Conservation (phyloP, 176 grass and related monocot genomes). For the Otatea glauca region DNA sequence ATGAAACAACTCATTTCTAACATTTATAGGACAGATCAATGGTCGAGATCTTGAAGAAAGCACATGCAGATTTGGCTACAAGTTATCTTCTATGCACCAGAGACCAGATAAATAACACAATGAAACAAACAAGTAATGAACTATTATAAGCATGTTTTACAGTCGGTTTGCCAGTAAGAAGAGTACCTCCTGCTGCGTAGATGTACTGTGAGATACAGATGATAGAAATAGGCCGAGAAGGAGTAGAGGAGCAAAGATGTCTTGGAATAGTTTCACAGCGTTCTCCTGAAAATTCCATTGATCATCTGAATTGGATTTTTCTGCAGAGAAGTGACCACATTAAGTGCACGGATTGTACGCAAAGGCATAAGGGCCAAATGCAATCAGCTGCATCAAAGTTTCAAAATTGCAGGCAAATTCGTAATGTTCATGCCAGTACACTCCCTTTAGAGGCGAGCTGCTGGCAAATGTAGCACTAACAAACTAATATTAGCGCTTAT, state of each 20-base stretch:
- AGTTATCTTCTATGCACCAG: slow-evolving; percentile 18
- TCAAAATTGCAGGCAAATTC: slow-evolving; percentile 27
- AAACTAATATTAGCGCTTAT: not conserved
- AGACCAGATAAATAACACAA: not conserved
- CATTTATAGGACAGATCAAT: slow-evolving; percentile 20
- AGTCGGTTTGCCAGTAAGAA: slow-evolving; percentile 6
- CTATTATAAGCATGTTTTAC: slow-evolving; percentile 12
- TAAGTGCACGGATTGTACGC: not conserved
- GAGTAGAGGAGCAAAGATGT: slow-evolving; percentile 58
- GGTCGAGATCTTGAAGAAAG: slow-evolving; percentile 25
- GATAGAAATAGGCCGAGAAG: slow-evolving; percentile 68
- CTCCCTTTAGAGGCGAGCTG: not conserved
- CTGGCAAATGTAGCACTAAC: not conserved
- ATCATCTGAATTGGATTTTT: slow-evolving; percentile 59
- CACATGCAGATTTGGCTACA: not conserved
- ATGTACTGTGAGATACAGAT: slow-evolving; percentile 43
- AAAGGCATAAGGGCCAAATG: slow-evolving; percentile 16
- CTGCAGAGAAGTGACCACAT: slow-evolving; percentile 47
- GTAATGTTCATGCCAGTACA: slow-evolving; percentile 1
- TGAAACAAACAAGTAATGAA: slow-evolving; percentile 16
- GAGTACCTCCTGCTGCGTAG: slow-evolving; percentile 61
- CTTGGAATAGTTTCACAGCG: slow-evolving; percentile 59
- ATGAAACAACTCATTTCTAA: slow-evolving; percentile 27
- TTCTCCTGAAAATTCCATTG: slow-evolving; percentile 58
- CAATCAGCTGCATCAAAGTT: slow-evolving; percentile 4